A percentile compares a stretch with the other conserved stretches of the same genome.
phyloP scores from a whole-genome alignment of 306 rosid species.

The Gleditsia sinensis region DNA sequence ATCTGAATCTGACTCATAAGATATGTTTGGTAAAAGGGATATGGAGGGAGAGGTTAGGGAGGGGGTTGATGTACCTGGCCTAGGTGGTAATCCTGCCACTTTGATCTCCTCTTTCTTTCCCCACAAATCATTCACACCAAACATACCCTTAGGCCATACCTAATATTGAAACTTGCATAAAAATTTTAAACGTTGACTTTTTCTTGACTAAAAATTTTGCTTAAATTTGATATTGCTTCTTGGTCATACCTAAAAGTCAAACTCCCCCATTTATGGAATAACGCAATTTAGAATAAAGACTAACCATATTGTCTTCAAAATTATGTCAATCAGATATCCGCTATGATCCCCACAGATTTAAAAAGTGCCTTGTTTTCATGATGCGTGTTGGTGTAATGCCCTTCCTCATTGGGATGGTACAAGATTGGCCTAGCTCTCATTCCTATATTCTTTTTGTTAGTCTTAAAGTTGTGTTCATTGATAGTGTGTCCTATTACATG shows the following conservation, averaged over 20 bases:
- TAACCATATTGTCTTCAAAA: background rate
- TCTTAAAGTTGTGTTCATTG: background rate
- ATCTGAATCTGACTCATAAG: no score
- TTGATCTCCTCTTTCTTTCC: no score
- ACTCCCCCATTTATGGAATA: background rate
- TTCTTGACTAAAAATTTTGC: background rate
- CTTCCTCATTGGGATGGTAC: background rate
- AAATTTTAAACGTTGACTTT: background rate
- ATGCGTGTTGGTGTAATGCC: background rate
- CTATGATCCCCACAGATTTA: background rate
- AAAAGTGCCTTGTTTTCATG: background rate
- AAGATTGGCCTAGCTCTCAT: background rate
- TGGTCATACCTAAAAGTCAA: background rate
- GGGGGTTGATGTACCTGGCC: no score
- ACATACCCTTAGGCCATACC: background rate
- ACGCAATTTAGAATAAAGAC: background rate
- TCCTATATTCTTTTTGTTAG: conserved; percentile 2
- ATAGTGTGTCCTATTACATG: conserved; percentile 8
- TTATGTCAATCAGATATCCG: background rate
- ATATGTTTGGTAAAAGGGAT: no score
- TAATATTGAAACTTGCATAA: background rate
- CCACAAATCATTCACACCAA: no score
- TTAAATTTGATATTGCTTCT: background rate
- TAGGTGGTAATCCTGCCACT: no score
- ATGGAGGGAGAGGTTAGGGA: no score